phyloP scores from a whole-genome alignment of 1,284 basidiomycete genomes.

The Irpex lacteus region DNA sequence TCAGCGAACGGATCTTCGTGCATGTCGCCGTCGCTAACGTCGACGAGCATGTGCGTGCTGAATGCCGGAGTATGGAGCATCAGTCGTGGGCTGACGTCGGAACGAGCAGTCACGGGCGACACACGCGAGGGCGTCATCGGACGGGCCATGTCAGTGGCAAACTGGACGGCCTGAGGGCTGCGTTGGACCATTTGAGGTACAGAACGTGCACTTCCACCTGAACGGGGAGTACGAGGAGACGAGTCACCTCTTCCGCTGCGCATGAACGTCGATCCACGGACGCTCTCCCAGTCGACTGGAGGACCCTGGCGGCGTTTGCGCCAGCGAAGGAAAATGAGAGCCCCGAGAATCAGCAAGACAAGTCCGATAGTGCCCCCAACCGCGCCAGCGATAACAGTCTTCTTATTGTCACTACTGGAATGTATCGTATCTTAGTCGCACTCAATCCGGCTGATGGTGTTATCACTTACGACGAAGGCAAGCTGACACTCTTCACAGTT shows the following conservation, averaged over 20 bases:
- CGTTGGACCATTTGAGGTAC: neutral
- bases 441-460: neutral
- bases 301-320: constrained; percentile 16
- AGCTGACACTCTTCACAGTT: neutral
- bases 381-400: constrained; percentile 12
- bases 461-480: neutral
- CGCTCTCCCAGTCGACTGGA: constrained; percentile 10
- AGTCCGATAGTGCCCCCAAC: constrained; percentile 19
- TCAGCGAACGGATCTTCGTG: constrained; percentile 22
- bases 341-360: constrained; percentile 15
- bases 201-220: neutral
- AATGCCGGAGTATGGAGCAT: constrained; percentile 5
- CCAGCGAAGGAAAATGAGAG: constrained; percentile 17
- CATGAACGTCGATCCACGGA: constrained; percentile 14
- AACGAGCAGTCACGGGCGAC: constrained; percentile 1
- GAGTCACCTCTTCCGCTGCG: neutral
- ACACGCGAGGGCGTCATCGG: neutral
- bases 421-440: neutral
- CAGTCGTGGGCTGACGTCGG: constrained; percentile 13
- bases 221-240: neutral
- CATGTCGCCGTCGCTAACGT: neutral
- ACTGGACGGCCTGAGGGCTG: neutral
- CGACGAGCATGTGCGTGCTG: neutral
- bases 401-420: neutral
- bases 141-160: neutral